A percentile compares a stretch with the other conserved stretches of the same genome.
Evolutionary conservation across 257 asterid species (phyloP).

Genomic region (Solanum lycopersicoides): DNA sequence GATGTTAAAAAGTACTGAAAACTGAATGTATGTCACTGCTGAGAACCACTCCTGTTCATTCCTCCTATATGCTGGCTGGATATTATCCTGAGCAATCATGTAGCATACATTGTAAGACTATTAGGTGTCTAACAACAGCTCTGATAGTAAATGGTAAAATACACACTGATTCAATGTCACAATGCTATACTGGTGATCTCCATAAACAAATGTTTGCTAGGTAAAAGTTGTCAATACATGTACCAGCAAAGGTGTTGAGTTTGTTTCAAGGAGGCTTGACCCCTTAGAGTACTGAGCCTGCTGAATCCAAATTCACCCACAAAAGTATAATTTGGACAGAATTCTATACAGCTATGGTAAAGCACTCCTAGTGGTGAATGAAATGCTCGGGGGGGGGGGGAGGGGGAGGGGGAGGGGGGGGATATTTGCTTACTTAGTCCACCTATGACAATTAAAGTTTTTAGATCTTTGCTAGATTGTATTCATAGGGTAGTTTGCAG

Average conservation of each 20-base stretch:
- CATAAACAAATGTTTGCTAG: neutral
- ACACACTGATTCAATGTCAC: neutral
- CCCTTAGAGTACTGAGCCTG: neutral
- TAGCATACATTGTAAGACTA: neutral
- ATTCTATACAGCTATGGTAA: neutral
- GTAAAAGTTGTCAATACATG: neutral
- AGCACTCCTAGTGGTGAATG: neutral
- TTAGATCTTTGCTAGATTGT: conserved; percentile 17
- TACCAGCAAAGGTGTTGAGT: neutral
- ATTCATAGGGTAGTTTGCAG: conserved; percentile 35
- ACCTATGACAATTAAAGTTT: neutral
- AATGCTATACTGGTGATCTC: neutral
- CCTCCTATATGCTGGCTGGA: neutral
- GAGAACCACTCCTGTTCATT: neutral
- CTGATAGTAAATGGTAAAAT: neutral
- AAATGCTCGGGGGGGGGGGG: neutral
- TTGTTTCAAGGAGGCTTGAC: neutral
- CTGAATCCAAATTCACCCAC: neutral
- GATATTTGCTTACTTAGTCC: neutral
- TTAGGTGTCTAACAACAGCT: neutral
- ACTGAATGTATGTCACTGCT: neutral
- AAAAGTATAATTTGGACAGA: neutral
- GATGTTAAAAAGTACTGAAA: neutral
- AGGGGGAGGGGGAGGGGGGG: neutral
- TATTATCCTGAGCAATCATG: neutral